Evolutionary conservation across 495 filamentous ascomycete species (phyloP).

Genomic region (Amniculicola lignicola): DNA sequence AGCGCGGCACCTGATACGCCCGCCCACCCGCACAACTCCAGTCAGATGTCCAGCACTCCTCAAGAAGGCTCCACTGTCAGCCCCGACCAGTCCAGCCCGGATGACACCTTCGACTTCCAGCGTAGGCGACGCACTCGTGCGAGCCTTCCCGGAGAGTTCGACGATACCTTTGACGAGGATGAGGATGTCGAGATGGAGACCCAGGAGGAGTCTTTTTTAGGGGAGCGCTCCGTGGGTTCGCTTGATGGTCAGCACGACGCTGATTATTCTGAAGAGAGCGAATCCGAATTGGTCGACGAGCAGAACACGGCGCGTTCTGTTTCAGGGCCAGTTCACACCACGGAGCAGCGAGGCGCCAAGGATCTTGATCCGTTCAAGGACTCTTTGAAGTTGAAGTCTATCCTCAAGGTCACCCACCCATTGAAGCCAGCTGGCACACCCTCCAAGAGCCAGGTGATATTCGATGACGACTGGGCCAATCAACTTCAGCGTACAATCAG

Average conservation of each 20-base stretch:
- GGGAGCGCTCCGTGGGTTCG: slow-evolving; percentile 80
- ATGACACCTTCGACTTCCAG: slow-evolving; percentile 81
- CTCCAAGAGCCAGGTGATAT: slow-evolving; percentile 46
- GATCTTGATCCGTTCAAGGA: slow-evolving; percentile 37
- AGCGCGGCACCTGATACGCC: slow-evolving; percentile 60
- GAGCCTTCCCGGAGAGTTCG: slow-evolving; percentile 75
- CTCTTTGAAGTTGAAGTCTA: slow-evolving; percentile 47
- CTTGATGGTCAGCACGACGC: slow-evolving; percentile 64
- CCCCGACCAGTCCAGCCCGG: slow-evolving; percentile 53
- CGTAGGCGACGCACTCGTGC: slow-evolving; percentile 51
- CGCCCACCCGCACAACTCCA: slow-evolving; percentile 47
- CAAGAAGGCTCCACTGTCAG: slow-evolving; percentile 37
- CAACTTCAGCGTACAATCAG: slow-evolving; percentile 89
- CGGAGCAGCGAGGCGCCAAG: slow-evolving; percentile 51
- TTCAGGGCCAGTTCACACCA: slow-evolving; percentile 61
- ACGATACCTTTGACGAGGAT: slow-evolving; percentile 47
- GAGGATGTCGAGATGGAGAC: slow-evolving; percentile 39
- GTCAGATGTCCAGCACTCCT: slow-evolving; percentile 34
- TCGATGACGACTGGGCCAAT: slow-evolving; percentile 75
- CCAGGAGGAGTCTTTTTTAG: slow-evolving; percentile 75
- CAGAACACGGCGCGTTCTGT: slow-evolving; percentile 76
- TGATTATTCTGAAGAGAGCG: slow-evolving; percentile 64
- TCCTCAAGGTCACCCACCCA: slow-evolving; percentile 44
- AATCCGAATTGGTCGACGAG: slow-evolving; percentile 62
- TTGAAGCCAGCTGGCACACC: slow-evolving; percentile 32